Percentiles rank a stretch among this genome's conserved stretches.
phyloP scores from a whole-genome alignment of 1,284 basidiomycete genomes.

The Moniliophthora roreri region DNA sequence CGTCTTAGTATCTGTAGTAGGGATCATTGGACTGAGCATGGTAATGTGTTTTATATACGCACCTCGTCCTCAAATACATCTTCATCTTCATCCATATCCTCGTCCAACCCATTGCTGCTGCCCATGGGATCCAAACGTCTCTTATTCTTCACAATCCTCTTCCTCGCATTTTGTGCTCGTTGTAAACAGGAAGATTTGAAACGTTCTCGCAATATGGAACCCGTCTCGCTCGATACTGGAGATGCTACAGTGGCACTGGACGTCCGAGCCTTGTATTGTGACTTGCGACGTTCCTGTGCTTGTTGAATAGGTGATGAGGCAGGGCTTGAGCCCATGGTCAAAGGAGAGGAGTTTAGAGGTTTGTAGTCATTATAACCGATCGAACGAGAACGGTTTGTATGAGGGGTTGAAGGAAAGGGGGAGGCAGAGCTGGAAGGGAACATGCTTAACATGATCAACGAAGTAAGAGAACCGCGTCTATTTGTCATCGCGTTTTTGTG shows the following conservation, averaged over 20 bases:
- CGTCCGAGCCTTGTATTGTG: conserved; percentile 43
- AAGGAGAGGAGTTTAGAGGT: conserved; percentile 49
- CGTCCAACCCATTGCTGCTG: conserved; percentile 55
- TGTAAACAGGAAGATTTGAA: conserved; percentile 61
- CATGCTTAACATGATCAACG: background rate
- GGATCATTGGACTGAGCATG: too few relatives aligned
- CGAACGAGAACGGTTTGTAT: conserved; percentile 6
- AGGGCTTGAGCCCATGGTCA: conserved; percentile 33
- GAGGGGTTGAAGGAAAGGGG: conserved; percentile 11
- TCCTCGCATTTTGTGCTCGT: conserved; percentile 53
- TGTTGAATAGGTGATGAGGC: conserved; percentile 40
- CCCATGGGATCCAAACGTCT: conserved; percentile 32
- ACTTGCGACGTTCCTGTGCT: conserved; percentile 40
- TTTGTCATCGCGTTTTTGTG: too few relatives aligned
- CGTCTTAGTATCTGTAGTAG: conserved; percentile 9
- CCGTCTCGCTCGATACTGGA: conserved; percentile 20
- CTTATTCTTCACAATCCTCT: conserved; percentile 41
- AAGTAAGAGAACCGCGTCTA: too few relatives aligned
- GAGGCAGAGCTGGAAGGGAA: conserved; percentile 9
- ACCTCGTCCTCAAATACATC: conserved; percentile 13
- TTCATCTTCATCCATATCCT: conserved; percentile 45
- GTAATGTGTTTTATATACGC: background rate
- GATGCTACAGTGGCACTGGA: conserved; percentile 23
- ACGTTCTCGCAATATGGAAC: conserved; percentile 52
- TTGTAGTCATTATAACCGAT: conserved; percentile 24